These are phyloP conservation scores for Musa itinerans DNA, from an alignment of 176 grass and related monocot genomes.

Conservation along the genomic window DNA sequence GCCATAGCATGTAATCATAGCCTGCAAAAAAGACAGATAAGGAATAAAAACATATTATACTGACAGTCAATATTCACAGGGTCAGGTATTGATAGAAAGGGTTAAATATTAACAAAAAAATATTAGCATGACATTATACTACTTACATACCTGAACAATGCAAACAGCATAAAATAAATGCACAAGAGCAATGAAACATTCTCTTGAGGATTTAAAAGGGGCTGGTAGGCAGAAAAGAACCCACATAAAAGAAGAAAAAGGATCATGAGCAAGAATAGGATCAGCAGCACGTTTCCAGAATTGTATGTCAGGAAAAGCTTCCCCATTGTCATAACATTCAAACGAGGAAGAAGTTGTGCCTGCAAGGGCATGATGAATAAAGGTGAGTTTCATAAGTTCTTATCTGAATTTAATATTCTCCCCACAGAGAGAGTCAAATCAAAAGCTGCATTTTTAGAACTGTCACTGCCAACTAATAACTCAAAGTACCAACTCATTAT, in stretches of 20 bases:
- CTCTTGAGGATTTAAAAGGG: conserved; percentile 56
- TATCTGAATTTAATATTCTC: too few relatives aligned
- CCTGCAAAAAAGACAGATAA: conserved; percentile 35
- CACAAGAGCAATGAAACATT: conserved; percentile 65
- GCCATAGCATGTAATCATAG: conserved; percentile 74
- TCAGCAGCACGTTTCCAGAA: conserved; percentile 83
- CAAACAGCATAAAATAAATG: conserved; percentile 88
- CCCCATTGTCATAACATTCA: conserved; percentile 47
- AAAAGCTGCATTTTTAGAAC: neutral
- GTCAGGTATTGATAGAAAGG: neutral
- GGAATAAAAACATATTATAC: conserved; percentile 11
- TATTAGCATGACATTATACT: neutral
- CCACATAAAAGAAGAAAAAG: conserved; percentile 84
- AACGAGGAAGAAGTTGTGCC: conserved; percentile 48
- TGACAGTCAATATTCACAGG: neutral
- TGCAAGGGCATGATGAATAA: conserved; percentile 21
- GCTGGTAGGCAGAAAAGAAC: conserved; percentile 75
- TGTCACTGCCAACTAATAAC: neutral
- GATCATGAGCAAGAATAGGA: conserved; percentile 85
- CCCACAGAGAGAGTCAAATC: too few relatives aligned
- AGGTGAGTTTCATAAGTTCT: neutral
- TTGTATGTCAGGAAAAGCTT: conserved; percentile 68
- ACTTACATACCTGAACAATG: conserved; percentile 64
- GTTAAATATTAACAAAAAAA: neutral
- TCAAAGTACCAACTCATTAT: neutral